Evolutionary conservation across 257 asterid genomes (phyloP).

Genomic region (Solanum gandarillasii): DNA sequence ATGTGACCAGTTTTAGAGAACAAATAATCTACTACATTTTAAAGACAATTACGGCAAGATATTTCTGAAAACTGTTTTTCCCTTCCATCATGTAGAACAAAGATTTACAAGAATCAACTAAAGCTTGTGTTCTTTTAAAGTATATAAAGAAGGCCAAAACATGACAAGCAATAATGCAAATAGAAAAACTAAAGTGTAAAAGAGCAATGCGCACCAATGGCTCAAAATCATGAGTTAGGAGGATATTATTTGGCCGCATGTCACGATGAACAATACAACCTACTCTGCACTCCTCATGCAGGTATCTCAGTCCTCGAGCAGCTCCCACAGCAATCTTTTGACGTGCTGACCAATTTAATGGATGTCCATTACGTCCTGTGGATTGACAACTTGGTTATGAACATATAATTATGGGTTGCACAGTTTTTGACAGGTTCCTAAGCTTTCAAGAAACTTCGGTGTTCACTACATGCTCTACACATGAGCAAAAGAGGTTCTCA

Average conservation of each 20-base stretch:
- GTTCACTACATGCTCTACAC: not conserved
- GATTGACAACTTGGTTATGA: not conserved
- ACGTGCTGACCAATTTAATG: conserved; percentile 63
- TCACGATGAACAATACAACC: conserved; percentile 94
- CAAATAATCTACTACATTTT: not conserved
- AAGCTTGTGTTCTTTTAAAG: not conserved
- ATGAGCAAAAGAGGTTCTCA: not conserved
- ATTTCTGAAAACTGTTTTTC: not conserved
- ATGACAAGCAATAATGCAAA: not conserved
- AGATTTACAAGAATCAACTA: not conserved
- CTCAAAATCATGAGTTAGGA: conserved; percentile 93
- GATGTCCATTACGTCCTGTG: conserved; percentile 35
- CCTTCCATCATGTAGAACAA: not conserved
- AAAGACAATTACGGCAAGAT: not conserved
- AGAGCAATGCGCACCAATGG: conserved; percentile 47
- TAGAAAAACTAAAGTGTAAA: not conserved
- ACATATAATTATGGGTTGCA: not conserved
- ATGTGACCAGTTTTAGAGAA: not conserved
- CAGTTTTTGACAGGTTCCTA: not conserved
- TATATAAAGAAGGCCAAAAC: not conserved
- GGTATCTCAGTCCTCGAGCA: conserved; percentile 85
- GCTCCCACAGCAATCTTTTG: conserved; percentile 78
- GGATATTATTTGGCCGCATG: conserved; percentile 85
- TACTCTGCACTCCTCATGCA: conserved; percentile 92
- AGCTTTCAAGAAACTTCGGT: not conserved